Evolutionary conservation across 1,139 yeast genomes (phyloP), one percentile per base, ranked within the genome.

Genomic region (Scheffersomyces insectosa): DNA sequence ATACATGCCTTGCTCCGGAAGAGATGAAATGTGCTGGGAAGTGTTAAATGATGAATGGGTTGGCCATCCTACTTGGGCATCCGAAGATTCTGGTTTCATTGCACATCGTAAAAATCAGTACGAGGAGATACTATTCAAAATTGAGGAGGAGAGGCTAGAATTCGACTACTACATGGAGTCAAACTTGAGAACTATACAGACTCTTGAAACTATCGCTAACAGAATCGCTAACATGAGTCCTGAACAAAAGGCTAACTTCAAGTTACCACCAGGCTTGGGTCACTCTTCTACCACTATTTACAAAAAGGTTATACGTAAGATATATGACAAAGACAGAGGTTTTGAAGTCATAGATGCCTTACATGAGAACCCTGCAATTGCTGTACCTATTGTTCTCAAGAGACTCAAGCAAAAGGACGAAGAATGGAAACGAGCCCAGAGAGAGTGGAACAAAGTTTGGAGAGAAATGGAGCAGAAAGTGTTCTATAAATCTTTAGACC

Each of bases 401-500:
- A 80, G 99, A 60, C 79, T 93, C 64, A 93, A 93, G 66, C 98
- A 93, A 67, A 93, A 93, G 68, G 99, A 95, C 63, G 98, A 93
- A 67, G 99, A 93, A 66, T 93, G 99, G 99, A 88, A 91, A 65
- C 82, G 97, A 51, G 93, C 97, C 1, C 99, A 93, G 59, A 81
- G 99, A 55, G 99, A 95, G 65, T 93, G 99, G 99, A 93, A 93
- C 66, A 93, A 93, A 63, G 96, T 91, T 25, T 93, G 99, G 99
- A 83, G 99, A 59, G 99, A 93, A 66, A 83, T 95, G 70, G 99
- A 95, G 62, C 97, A 90, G 60, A 91, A 90, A 59, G 96, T 90
- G 0, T 91, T 87, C 63, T 88, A 82, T 72, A 95, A 93, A 66
- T 88, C 97, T 3, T 75, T 93, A 55, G 99, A 93, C 62, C 99